Conservation (phyloP, 1,284 basidiomycete genomes). For the Hemileia vastatrix region DNA sequence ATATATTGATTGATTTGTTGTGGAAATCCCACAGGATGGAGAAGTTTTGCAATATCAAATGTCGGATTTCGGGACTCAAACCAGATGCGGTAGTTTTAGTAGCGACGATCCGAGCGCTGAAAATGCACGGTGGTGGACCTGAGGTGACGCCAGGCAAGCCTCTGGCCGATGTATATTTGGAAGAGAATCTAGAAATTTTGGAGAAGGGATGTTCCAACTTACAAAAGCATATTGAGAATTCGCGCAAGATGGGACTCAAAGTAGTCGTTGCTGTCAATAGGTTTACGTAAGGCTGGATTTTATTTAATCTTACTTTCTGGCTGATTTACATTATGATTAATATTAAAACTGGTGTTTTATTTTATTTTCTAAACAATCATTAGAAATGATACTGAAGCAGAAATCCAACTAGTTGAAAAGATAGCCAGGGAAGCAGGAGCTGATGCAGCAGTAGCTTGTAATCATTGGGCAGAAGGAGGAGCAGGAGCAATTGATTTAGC, state of each 20-base stretch:
- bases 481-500: constrained; percentile 76
- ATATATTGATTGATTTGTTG: not conserved
- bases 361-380: constrained; percentile 7
- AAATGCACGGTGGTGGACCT: constrained; percentile 98
- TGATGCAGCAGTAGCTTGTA: constrained; percentile 87
- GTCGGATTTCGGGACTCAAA: constrained; percentile 78
- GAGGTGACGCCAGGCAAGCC: constrained; percentile 95
- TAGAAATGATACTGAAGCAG: constrained; percentile 81
- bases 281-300: constrained; percentile 61
- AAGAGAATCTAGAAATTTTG: constrained; percentile 83
- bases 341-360: constrained; percentile 12
- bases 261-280: constrained; percentile 92
- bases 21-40: constrained; percentile 43
- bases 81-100: constrained; percentile 94
- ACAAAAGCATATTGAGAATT: constrained; percentile 87
- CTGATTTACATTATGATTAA: not conserved
- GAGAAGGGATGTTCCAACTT: constrained; percentile 89
- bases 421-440: constrained; percentile 76
- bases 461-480: constrained; percentile 93
- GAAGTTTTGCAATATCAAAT: constrained; percentile 99
- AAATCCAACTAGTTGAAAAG: constrained; percentile 73
- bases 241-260: constrained; percentile 91
- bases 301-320: not conserved
- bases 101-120: constrained; percentile 90
- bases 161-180: constrained; percentile 82